Evolutionary conservation across 495 filamentous ascomycete species (phyloP), one percentile per base, ranked within the genome.

Genomic region (Geopyxis carbonaria): DNA sequence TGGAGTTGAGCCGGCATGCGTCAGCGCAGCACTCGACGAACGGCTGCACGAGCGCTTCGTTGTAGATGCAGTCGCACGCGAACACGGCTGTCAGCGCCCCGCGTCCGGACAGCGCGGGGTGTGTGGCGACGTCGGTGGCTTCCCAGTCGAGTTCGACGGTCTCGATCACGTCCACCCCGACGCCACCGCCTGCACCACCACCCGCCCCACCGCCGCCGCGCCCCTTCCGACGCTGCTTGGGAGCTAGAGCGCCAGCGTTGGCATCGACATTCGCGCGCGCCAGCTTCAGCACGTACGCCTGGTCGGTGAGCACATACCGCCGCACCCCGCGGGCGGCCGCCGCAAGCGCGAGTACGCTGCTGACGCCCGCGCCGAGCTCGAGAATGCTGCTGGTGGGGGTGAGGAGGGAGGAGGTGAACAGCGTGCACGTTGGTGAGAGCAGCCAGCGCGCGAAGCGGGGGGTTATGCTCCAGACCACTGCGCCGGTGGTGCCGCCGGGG

Each of bases 381-480:
- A 91, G 58, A 28, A 85, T 65, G 10, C 60, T 62, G 11, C 79
- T 75, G 5, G 61, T 48, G 1, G 62, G 32, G 24, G 61, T 56
- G 13, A 89, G 63, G 29, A 77, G 38, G n/a, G 58, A 57, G 39
- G 64, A 46, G 2, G 57, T 51, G 62, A 76, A 79, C 29, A 94
- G 68, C 0, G 72, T 55, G 55, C 84, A 86, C 20, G 55, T 50
- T n/a, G 63, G 48, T 8, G 65, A 63, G 19, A 69, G 62, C 24
- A 94, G 62, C 84, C 85, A 97, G 53, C 75, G 65, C 9, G 89
- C 80, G 54, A 95, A 75, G 37, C 71, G 61, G 15, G 89, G 84
- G 2, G 85, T 92, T 51, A 93, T 78, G 63, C 81, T 89, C 89
- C 89, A 97, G 11, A 91, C 62, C 14, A 87, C 82, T 79, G 86